Percentiles rank a stretch among this genome's conserved stretches.
Conservation (phyloP, 2,329 filamentous ascomycete species). For the Ascochyta fabae region DNA sequence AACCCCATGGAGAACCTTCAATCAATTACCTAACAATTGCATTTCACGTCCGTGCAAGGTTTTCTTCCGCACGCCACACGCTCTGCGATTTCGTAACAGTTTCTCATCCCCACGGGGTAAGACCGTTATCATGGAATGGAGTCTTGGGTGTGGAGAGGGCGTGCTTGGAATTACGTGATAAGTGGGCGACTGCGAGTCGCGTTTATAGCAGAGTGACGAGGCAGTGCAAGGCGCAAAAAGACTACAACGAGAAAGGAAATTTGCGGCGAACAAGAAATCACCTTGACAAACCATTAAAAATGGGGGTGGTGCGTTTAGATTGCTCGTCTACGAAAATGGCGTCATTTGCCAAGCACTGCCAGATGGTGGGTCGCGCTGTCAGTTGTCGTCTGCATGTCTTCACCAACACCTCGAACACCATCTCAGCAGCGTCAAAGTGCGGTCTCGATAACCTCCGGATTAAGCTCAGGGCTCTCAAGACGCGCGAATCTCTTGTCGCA, state of each 20-base stretch:
- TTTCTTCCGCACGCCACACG: neutral
- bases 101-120: conserved; percentile 8
- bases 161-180: conserved; percentile 17
- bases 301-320: neutral
- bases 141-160: conserved; percentile 7
- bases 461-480: conserved; percentile 13
- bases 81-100: conserved; percentile 9
- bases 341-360: conserved; percentile 7
- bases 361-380: neutral
- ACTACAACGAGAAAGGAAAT: neutral
- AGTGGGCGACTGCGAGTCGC: neutral
- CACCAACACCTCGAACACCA: neutral
- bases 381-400: neutral
- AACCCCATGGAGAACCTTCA: conserved; percentile 11
- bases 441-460: conserved; percentile 3
- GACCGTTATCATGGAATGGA: neutral
- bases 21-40: conserved; percentile 14
- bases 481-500: neutral
- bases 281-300: too few species aligned
- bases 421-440: neutral
- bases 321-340: neutral
- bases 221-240: neutral
- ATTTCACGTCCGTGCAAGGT: conserved; percentile 1
- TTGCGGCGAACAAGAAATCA: neutral
- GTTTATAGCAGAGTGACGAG: neutral